phyloP scores from a whole-genome alignment of 2,329 filamentous ascomycete species.

The Aspergillus fumigatiaffinis region DNA sequence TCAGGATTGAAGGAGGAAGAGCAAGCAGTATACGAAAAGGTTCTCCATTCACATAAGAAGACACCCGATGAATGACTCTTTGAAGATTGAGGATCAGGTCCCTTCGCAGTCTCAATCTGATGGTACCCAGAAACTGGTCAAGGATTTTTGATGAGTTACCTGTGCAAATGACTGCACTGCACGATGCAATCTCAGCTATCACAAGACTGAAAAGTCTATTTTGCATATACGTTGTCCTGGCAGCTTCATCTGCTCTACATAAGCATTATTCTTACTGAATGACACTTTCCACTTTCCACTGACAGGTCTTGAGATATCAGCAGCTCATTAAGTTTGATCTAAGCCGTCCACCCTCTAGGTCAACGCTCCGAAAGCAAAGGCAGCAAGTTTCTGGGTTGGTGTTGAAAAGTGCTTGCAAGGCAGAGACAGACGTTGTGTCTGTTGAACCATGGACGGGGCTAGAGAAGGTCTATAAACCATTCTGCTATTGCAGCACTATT shows the following conservation, averaged over 20 bases:
- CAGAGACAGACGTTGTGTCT: too few species aligned
- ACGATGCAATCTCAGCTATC: not conserved
- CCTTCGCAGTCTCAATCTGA: not conserved
- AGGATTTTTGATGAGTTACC: not conserved
- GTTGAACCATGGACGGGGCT: too few species aligned
- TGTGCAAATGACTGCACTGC: not conserved
- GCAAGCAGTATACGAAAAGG: conserved; percentile 36
- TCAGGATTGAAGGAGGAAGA: conserved; percentile 44
- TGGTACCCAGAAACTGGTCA: not conserved
- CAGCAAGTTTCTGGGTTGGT: too few species aligned
- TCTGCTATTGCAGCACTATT: too few species aligned
- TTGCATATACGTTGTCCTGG: not conserved
- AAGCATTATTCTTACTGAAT: not conserved
- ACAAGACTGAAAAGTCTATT: not conserved
- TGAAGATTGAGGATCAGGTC: not conserved
- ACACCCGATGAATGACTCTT: conserved; percentile 1
- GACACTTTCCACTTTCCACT: not conserved
- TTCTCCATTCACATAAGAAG: conserved; percentile 21
- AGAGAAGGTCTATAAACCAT: too few species aligned
- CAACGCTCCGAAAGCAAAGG: too few species aligned
- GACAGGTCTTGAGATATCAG: not conserved
- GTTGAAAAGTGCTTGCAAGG: too few species aligned
- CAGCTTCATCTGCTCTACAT: not conserved
- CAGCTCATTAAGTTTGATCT: too few species aligned
- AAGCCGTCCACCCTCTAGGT: too few species aligned